Base-by-base conservation (phyloP, 1,139 yeast genomes). In the Zygoascus sp. region DNA sequence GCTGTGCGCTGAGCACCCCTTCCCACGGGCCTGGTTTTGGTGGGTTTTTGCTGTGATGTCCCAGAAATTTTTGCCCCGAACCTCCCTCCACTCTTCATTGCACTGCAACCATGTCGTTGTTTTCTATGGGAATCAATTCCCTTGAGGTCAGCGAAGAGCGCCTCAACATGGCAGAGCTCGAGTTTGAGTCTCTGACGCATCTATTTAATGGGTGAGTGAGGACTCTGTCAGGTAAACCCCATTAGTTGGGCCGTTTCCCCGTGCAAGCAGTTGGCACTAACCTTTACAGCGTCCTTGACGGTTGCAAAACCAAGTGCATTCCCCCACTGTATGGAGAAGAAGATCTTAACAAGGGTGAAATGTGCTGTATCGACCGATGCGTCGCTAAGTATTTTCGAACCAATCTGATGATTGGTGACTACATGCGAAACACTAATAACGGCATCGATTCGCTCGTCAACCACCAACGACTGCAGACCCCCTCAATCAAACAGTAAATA, bases 371-470 rank as follows among this genome's bases (percentile, higher is more conserved):
- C 57, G 99, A 92, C 70, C 82, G 98, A 74, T 92, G 99, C 73
- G 97, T 92, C 52, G 80, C 95, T 59, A 92, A 92, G 70, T 92
- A 90, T 72, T 92, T 94, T 61, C 96, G 88, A 61, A 86, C 96
- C 53, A 92, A 92, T 67, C 92, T 88, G 55, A 60, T 75, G 48
- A 72, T 89, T 19, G 96, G 95, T 1, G 71, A 69, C 30, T 68
- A 63, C 53, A 69, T 76, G 44, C 76, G 65, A 15, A 41, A 49
- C 7, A 47, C 49, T n/a, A 55, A 54, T 13, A 52, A 53, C 20
- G 59, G 59, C 13, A 55, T 61, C 13, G 60, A 58, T 11, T 23
- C 38, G n/a, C 25, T 38, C 8, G 27, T 17, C 34, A 30, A 30
- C 8, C 34, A 30, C 8, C 34, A 30, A 13, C 34, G 17, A 30